Percentiles rank a stretch among this genome's conserved stretches.
Conservation (phyloP, 306 rosid species). For the Quercus engelmannii region DNA sequence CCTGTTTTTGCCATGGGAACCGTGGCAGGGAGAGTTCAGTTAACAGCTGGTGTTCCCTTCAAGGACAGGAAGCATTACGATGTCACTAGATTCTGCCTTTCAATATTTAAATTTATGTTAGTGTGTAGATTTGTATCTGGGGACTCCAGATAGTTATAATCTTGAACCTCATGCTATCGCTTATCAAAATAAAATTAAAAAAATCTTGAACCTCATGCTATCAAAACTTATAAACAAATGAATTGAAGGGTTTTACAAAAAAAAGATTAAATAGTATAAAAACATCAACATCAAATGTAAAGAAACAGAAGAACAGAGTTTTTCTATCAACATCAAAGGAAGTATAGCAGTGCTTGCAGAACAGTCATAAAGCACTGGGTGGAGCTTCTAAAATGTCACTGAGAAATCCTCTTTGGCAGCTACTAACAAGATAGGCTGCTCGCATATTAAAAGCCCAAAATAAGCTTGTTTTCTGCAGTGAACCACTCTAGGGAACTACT, state of each 20-base stretch:
- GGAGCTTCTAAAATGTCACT: neutral
- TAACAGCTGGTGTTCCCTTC: no score
- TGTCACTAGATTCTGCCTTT: no score
- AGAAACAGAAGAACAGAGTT: neutral
- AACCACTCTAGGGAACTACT: conserved; percentile 1
- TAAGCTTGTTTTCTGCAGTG: neutral
- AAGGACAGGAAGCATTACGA: no score
- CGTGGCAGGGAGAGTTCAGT: no score
- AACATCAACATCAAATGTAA: neutral
- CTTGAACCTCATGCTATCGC: neutral
- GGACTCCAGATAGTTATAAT: neutral
- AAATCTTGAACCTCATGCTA: neutral
- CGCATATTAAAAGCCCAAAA: neutral
- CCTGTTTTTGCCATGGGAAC: no score
- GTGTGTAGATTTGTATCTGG: no score
- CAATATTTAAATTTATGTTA: no score
- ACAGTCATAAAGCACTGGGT: neutral
- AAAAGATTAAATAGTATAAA: neutral
- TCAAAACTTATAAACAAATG: neutral
- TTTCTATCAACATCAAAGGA: neutral
- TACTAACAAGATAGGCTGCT: neutral
- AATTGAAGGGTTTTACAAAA: neutral
- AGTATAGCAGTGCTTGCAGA: neutral
- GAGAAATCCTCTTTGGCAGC: neutral
- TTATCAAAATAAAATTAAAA: no score